Evolutionary conservation across 2,329 filamentous ascomycete species (phyloP).

Genomic region (Chrysosporium queenslandicum): DNA sequence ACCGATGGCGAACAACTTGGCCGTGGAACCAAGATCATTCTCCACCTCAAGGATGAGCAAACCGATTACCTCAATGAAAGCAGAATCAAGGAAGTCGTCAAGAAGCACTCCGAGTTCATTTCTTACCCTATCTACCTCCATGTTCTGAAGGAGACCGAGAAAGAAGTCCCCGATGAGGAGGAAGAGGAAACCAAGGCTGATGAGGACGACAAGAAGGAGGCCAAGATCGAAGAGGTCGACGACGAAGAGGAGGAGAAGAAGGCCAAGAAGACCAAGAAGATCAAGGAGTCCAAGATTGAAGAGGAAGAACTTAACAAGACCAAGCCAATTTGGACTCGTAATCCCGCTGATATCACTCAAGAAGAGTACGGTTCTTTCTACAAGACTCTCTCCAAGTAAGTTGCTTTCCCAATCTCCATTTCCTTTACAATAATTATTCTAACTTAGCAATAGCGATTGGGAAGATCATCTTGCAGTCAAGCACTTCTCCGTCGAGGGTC

Average conservation of each 20-base stretch:
- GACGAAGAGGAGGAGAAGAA: slow-evolving; percentile 76
- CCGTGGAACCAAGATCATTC: slow-evolving; percentile 94
- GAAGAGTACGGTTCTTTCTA: slow-evolving; percentile 99
- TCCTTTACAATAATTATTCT: slow-evolving; percentile 8
- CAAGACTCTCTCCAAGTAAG: slow-evolving; percentile 89
- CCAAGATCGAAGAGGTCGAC: slow-evolving; percentile 86
- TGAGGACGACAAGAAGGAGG: slow-evolving; percentile 80
- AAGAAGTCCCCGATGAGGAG: slow-evolving; percentile 93
- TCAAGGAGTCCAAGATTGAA: slow-evolving; percentile 98
- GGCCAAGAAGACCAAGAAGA: slow-evolving; percentile 96
- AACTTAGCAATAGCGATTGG: slow-evolving; percentile 56
- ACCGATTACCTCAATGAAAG: slow-evolving; percentile 94
- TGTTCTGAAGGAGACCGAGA: slow-evolving; percentile 98
- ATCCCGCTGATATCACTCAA: slow-evolving; percentile 84
- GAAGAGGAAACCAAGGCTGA: slow-evolving; percentile 53
- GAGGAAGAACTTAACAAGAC: slow-evolving; percentile 99
- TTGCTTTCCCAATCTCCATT: background rate
- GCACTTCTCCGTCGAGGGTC: slow-evolving; percentile 99
- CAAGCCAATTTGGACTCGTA: slow-evolving; percentile 99
- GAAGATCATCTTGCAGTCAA: slow-evolving; percentile 99
- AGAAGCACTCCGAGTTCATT: slow-evolving; percentile 99
- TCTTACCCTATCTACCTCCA: slow-evolving; percentile 99
- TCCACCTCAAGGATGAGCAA: slow-evolving; percentile 99
- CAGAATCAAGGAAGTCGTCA: slow-evolving; percentile 99
- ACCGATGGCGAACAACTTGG: slow-evolving; percentile 83